Conservation (phyloP, 805 yeast species). For the Yamadazyma sp. region DNA sequence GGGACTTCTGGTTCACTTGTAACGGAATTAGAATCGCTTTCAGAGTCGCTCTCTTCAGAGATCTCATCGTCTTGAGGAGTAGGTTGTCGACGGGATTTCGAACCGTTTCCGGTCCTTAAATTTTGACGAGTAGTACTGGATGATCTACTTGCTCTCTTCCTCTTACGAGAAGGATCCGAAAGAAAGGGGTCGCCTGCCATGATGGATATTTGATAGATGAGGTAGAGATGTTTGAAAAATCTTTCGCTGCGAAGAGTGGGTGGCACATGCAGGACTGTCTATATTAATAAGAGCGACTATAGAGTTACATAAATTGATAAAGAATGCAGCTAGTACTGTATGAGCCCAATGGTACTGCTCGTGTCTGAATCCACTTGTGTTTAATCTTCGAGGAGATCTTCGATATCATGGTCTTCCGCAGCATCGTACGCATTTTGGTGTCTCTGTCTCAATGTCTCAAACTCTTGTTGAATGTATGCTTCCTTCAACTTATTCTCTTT, state of each 20-base stretch:
- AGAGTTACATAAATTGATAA: background rate
- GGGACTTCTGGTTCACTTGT: conserved; percentile 39
- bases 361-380: no score
- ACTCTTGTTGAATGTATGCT: conserved; percentile 49
- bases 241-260: conserved; percentile 15
- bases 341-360: no score
- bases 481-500: conserved; percentile 55
- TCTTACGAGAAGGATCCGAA: conserved; percentile 56
- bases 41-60: conserved; percentile 42
- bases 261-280: conserved; percentile 9
- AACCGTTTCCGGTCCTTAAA: background rate
- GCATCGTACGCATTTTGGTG: conserved; percentile 47
- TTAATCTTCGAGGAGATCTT: conserved; percentile 62
- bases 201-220: conserved; percentile 7
- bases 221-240: conserved; percentile 11
- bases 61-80: conserved; percentile 51
- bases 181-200: conserved; percentile 65
- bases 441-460: conserved; percentile 38
- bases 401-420: conserved; percentile 65
- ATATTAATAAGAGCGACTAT: background rate
- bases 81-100: conserved; percentile 17
- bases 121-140: conserved; percentile 17
- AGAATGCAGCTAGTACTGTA: no score
- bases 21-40: conserved; percentile 43
- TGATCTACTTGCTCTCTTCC: conserved; percentile 37